Base-by-base conservation (phyloP, 225 moss, liverwort and hornwort species). In the Polytrichum commune region DNA sequence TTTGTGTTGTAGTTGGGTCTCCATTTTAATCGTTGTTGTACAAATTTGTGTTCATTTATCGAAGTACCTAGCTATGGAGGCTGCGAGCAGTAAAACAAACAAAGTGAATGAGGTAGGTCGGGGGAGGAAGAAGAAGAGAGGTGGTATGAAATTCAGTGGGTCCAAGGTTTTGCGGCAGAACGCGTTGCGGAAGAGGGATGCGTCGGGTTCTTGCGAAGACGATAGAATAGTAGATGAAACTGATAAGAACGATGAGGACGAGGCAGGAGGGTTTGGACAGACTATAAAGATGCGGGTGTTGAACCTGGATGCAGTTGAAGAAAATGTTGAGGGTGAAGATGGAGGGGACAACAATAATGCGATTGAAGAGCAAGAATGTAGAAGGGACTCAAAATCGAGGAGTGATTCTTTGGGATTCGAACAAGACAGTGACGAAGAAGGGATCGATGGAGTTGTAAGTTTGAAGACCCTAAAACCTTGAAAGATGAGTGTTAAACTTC, bases 151-250 rank as follows among this genome's bases (percentile, higher is more conserved):
- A 55, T 55, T 55, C 55, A 55, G 19, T 19, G 55, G 55, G 1
- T 1, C 55, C 55, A 55, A 55, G 55, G 55, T 1, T 55, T 55
- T 55, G 55, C 55, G 55, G 1, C 55, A 1, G 55, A 55, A 55
- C 55, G 55, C 55, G 55, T 55, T 55, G 55, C 55, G 55, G 55
- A 55, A 55, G 55, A 55, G 55, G 55, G 55, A 55, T 55, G 55
- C 55, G 1, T 1, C 55, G 55, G 55, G 55, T 55, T 55, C 55
- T 55, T 55, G 55, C 55, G 55, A 55, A 55, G 55, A 55, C 55
- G 55, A 55, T 55, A 1, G 55, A 55, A 55, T 55, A 55, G 55
- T 55, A 55, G 55, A 55, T 55, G 55, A 55, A 55, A 1, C 1
- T 1, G 55, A 55, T 55, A 55, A 55, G 55, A 55, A 55, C 55